phyloP scores from a whole-genome alignment of 257 asterid species.

The Lithospermum erythrorhizon region DNA sequence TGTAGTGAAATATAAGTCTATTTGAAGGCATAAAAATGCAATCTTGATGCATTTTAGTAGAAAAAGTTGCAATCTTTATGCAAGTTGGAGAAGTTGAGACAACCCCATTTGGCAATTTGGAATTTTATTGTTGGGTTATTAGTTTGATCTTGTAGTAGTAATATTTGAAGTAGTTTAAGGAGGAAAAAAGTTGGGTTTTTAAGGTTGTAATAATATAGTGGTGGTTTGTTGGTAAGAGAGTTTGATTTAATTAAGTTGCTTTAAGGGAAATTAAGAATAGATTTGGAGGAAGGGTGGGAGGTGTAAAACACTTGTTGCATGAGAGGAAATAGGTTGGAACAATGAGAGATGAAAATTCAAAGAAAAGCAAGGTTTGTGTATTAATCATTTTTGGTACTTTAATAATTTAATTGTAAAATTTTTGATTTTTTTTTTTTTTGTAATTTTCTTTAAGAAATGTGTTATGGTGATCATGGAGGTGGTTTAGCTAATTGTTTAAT shows the following conservation, averaged over 20 bases:
- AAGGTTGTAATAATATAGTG: neutral
- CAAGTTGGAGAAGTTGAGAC: constrained; percentile 10
- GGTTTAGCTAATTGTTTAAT: constrained; percentile 29
- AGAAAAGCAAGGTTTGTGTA: constrained; percentile 66
- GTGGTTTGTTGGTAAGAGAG: constrained; percentile 7
- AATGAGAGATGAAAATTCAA: constrained; percentile 81
- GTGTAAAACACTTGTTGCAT: constrained; percentile 32
- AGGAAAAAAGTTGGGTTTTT: constrained; percentile 13
- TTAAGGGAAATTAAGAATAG: constrained; percentile 17
- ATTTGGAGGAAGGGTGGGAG: constrained; percentile 19
- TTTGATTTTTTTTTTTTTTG: neutral
- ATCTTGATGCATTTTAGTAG: constrained; percentile 10
- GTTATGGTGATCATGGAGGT: neutral
- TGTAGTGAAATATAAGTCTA: neutral
- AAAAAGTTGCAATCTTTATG: constrained; percentile 25
- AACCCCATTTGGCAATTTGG: constrained; percentile 27
- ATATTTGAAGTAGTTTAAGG: neutral
- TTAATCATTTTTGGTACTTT: neutral
- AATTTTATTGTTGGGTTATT: neutral
- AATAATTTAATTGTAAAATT: neutral
- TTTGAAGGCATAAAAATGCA: neutral
- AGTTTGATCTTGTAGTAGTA: neutral
- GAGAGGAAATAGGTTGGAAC: constrained; percentile 63
- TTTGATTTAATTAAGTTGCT: constrained; percentile 4
- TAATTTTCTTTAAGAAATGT: constrained; percentile 4